These are phyloP conservation scores for Wickerhamiella hasegawae DNA, from an alignment of 805 yeast species.

Conservation along the genomic window DNA sequence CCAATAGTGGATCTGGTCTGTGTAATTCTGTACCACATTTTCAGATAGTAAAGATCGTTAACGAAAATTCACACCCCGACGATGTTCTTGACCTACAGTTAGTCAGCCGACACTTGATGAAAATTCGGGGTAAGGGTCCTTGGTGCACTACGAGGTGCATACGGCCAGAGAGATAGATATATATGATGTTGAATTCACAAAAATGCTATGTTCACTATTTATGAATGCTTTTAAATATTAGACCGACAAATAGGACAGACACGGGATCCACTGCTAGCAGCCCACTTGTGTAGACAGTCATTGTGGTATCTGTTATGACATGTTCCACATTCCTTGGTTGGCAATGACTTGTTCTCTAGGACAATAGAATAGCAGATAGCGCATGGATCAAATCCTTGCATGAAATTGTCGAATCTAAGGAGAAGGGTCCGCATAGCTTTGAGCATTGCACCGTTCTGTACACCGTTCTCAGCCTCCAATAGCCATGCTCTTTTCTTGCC, in stretches of 20 bases:
- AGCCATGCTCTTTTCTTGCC: slow-evolving; percentile 92
- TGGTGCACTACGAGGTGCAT: no score
- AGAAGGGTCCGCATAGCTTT: slow-evolving; percentile 49
- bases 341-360: slow-evolving; percentile 80
- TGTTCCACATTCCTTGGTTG: slow-evolving; percentile 74
- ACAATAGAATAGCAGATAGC: slow-evolving; percentile 89
- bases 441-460: slow-evolving; percentile 33
- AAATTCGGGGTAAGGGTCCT: no score
- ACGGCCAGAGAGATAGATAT: no score
- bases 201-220: no score
- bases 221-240: slow-evolving; percentile 8
- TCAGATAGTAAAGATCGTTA: no score
- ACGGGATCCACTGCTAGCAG: slow-evolving; percentile 79
- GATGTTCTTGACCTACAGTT: no score
- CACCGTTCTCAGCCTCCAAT: slow-evolving; percentile 71
- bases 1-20: slow-evolving; percentile 77
- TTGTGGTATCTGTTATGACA: slow-evolving; percentile 92
- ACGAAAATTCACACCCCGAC: no score
- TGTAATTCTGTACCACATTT: slow-evolving; percentile 37
- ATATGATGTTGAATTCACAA: no score
- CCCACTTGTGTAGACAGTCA: slow-evolving; percentile 94
- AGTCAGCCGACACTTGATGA: no score
- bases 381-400: slow-evolving; percentile 91
- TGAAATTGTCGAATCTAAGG: slow-evolving; percentile 59
- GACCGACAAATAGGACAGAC: slow-evolving; percentile 92